Conservation (phyloP, 2,329 filamentous ascomycete genomes). For the Ophidiomyces ophidiicola region DNA sequence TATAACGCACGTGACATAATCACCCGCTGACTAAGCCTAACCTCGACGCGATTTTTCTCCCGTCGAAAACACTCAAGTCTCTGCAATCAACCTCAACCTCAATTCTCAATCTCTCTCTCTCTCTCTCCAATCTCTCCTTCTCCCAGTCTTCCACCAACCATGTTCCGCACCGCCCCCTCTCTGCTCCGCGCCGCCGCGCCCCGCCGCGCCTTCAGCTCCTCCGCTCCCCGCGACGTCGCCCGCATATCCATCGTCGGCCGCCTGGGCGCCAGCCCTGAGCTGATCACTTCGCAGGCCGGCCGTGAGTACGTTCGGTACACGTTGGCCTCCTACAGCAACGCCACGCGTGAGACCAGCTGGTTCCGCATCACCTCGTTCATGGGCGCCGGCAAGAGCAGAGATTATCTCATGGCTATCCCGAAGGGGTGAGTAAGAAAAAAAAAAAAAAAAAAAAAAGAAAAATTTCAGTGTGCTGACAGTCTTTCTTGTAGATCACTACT, state of each 20-base stretch:
- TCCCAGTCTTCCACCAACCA: constrained; percentile 16
- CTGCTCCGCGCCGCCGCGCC: constrained; percentile 34
- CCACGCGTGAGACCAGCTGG: constrained; percentile 68
- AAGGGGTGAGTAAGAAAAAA: constrained; percentile 60
- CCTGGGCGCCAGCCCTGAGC: constrained; percentile 66
- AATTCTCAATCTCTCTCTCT: too few species aligned
- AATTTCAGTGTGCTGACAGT: neutral
- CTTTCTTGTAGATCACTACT: constrained; percentile 52
- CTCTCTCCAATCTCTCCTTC: too few species aligned
- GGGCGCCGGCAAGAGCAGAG: constrained; percentile 53
- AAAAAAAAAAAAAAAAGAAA: neutral
- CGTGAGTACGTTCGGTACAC: constrained; percentile 65
- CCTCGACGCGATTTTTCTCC: too few species aligned
- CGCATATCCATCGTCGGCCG: constrained; percentile 80
- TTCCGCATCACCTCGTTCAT: constrained; percentile 67
- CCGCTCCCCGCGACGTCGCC: constrained; percentile 51
- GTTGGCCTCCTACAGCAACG: constrained; percentile 57
- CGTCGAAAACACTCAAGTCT: too few species aligned
- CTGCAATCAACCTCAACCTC: too few species aligned
- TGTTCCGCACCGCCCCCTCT: constrained; percentile 41
- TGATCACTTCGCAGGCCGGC: constrained; percentile 56
- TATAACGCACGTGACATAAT: too few species aligned
- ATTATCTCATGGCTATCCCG: constrained; percentile 58
- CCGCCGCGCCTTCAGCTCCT: constrained; percentile 60
- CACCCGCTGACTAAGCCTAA: too few species aligned